Base-by-base conservation (phyloP, 2,329 filamentous ascomycete genomes). In the Teratosphaeria epicoccoides region DNA sequence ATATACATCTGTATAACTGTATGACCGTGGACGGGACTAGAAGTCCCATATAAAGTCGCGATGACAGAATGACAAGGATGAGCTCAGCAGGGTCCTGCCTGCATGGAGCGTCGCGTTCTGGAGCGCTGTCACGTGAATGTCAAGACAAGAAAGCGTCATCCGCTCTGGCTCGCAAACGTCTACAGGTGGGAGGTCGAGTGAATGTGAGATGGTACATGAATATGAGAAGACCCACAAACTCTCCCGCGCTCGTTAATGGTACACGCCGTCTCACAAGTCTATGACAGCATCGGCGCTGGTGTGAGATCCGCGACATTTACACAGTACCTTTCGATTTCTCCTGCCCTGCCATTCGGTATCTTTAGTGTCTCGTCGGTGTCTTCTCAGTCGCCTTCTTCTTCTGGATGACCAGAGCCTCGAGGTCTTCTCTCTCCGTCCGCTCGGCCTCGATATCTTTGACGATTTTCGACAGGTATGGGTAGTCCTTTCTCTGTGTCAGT, bases 391-490 rank as follows among this genome's bases (percentile, higher is more conserved):
- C 26, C 50, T 61, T 59, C 46, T 59, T 69, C 67, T 74, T 74
- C 66, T 70, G 76, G 62, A 85, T 72, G 55, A 80, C 72, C 74
- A 87, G 76, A 58, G 78, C 74, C 69, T 87, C 84, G 62, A 87
- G 72, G 65, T 87, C 83, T 59, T 76, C 75, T 59, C 83, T 79
- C 72, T 88, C 84, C 65, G 77, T 77, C 60, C 73, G 69, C 73
- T 86, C 83, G 51, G 76, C 73, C 71, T 86, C 81, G 63, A 88
- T 79, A 68, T 85, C 80, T 60, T 75, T 72, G 69, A 88, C 85
- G 68, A 86, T 79, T 33, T 79, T 78, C 61, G 75, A 76, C 48
- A 88, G 76, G 68, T 88, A 88, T 63, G 75, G 74, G 54, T 73
- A 65, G 63, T 87, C 84, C 83, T 88, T 67, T 52, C 50, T 22